Percentiles rank a stretch among this genome's conserved stretches.
Conservation (phyloP, 352 stramenopile species). For the Globisporangium uncinulatum region DNA sequence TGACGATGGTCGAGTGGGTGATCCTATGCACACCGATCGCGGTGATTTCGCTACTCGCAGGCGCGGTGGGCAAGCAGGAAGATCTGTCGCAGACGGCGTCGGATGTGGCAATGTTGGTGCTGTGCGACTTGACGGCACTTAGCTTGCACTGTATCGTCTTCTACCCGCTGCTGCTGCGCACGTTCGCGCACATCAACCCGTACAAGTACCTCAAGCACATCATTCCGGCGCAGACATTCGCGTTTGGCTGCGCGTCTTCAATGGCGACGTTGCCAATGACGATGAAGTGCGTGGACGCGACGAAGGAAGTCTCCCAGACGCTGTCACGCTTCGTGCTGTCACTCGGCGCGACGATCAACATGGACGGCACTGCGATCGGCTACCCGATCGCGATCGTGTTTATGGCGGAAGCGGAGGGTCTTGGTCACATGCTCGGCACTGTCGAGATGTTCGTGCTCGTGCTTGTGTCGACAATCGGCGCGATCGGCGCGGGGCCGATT, state of each 20-base stretch:
- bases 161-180: too few relatives aligned
- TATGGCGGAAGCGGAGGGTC: constrained; percentile 55
- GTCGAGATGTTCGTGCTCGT: constrained; percentile 52
- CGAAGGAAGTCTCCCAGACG: constrained; percentile 51
- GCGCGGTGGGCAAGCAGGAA: too few relatives aligned
- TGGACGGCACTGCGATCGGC: constrained; percentile 71
- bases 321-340: constrained; percentile 58
- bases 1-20: constrained; percentile 39
- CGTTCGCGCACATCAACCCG: constrained; percentile 22
- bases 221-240: constrained; percentile 66
- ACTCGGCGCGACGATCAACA: constrained; percentile 57
- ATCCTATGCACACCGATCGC: constrained; percentile 11
- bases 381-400: constrained; percentile 72
- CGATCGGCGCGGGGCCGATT: constrained; percentile 59
- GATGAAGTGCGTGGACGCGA: constrained; percentile 63
- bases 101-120: too few relatives aligned
- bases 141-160: too few relatives aligned
- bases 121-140: too few relatives aligned
- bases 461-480: constrained; percentile 57
- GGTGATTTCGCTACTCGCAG: constrained; percentile 32
- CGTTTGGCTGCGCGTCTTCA: constrained; percentile 69
- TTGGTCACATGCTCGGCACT: constrained; percentile 36
- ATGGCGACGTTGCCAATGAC: constrained; percentile 73
- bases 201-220: constrained; percentile 64
- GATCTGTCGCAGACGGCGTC: too few relatives aligned